A percentile compares a stretch with the other conserved stretches of the same genome.
phyloP scores from a whole-genome alignment of 176 grass and related monocot species.

The Dendrocalamus sinicus region DNA sequence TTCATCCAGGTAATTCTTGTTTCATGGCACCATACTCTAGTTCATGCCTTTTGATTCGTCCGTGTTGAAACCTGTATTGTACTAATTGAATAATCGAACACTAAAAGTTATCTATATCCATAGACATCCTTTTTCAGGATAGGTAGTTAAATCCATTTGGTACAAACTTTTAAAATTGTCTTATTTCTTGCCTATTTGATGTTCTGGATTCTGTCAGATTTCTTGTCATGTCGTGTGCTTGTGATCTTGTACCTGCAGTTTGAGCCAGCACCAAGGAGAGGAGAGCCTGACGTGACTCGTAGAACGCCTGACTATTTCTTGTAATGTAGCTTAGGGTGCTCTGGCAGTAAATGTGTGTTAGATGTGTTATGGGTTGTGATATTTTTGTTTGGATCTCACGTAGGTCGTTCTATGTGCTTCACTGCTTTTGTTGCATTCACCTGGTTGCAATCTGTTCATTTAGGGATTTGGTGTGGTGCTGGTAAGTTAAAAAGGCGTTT shows the following conservation, averaged over 20 bases:
- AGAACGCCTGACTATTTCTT: constrained; percentile 59
- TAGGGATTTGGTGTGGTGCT: too few species aligned
- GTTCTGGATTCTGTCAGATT: background rate
- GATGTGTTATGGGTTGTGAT: background rate
- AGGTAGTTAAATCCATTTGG: background rate
- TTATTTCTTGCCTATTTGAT: constrained; percentile 10
- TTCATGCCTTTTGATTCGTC: background rate
- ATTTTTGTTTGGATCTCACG: constrained; percentile 13
- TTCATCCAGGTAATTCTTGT: constrained; percentile 64
- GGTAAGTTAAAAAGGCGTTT: too few species aligned
- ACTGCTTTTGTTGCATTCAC: too few species aligned
- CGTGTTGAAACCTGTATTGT: background rate
- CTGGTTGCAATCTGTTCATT: too few species aligned
- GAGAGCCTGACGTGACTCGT: constrained; percentile 57
- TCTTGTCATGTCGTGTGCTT: background rate
- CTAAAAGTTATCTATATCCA: background rate
- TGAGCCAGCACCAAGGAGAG: constrained; percentile 58
- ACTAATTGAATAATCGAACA: background rate
- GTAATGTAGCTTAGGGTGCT: constrained; percentile 11
- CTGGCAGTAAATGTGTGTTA: background rate
- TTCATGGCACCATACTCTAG: background rate
- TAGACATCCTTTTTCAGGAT: too few species aligned
- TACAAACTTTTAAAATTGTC: background rate
- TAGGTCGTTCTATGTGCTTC: background rate
- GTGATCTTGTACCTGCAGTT: constrained; percentile 24